Conservation (phyloP, 2,329 filamentous ascomycete species). For the Aspergillus bombycis region DNA sequence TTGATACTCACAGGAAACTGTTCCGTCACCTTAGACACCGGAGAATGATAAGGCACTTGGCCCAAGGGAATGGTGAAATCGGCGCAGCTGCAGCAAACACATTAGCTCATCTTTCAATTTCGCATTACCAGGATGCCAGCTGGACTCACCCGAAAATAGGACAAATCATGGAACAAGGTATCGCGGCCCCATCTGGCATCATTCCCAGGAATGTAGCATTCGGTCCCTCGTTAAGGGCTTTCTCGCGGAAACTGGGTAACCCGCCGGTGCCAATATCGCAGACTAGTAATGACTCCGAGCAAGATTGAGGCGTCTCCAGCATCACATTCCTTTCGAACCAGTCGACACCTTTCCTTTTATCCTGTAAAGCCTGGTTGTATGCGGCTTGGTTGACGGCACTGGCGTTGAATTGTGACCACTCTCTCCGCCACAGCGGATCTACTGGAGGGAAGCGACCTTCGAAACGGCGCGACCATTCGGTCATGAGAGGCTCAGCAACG, state of each 20-base stretch:
- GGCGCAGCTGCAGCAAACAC: constrained; percentile 4
- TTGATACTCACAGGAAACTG: constrained; percentile 15
- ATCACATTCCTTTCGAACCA: constrained; percentile 35
- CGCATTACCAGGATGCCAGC: neutral
- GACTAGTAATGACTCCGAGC: constrained; percentile 32
- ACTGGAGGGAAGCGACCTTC: constrained; percentile 16
- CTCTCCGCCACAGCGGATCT: constrained; percentile 6
- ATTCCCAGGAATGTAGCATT: constrained; percentile 14
- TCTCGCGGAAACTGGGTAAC: constrained; percentile 19
- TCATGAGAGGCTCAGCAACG: constrained; percentile 10
- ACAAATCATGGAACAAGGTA: constrained; percentile 14
- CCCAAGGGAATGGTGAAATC: constrained; percentile 17
- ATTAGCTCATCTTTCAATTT: neutral
- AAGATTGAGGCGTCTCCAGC: constrained; percentile 19
- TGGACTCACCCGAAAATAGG: constrained; percentile 16
- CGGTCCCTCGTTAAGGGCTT: constrained; percentile 13
- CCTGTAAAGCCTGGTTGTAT: constrained; percentile 6
- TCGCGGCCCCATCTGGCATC: constrained; percentile 4
- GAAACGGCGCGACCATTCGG: constrained; percentile 7
- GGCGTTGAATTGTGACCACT: constrained; percentile 12
- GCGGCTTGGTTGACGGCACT: constrained; percentile 3
- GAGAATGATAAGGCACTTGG: constrained; percentile 13
- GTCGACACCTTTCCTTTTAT: constrained; percentile 1
- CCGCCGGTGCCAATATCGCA: constrained; percentile 31
- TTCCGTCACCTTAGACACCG: constrained; percentile 6